Evolutionary conservation across 352 stramenopile species (phyloP).

Genomic region (Globisporangium takayamanum): DNA sequence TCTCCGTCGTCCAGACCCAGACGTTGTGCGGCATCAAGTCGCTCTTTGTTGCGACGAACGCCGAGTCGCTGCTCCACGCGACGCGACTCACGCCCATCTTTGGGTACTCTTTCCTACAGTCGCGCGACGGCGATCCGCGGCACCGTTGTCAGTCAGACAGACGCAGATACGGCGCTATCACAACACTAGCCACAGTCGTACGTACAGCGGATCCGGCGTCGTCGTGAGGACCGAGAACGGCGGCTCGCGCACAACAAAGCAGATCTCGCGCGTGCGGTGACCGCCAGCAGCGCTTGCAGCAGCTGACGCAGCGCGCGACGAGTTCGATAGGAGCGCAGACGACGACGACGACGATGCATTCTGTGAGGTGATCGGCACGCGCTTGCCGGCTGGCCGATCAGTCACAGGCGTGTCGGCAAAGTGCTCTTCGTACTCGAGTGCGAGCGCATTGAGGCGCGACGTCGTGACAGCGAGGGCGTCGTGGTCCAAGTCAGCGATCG

Average conservation of each 20-base stretch:
- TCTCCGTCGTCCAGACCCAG: conserved; percentile 79
- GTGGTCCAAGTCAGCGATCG: conserved; percentile 69
- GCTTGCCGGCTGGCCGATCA: conserved; percentile 54
- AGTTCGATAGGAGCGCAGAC: conserved; percentile 37
- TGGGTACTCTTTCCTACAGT: conserved; percentile 52
- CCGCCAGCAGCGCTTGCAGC: conserved; percentile 48
- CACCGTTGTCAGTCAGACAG: not conserved
- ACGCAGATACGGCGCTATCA: not conserved
- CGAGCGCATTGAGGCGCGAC: conserved; percentile 36
- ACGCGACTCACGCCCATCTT: conserved; percentile 66
- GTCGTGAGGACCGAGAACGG: conserved; percentile 72
- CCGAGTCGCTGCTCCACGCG: conserved; percentile 60
- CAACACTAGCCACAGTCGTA: not conserved
- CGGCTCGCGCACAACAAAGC: conserved; percentile 57
- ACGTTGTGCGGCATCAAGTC: conserved; percentile 82
- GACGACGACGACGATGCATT: conserved; percentile 20
- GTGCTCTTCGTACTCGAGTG: conserved; percentile 65
- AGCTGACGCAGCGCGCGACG: conserved; percentile 47
- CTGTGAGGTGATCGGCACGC: conserved; percentile 27
- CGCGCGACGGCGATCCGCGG: conserved; percentile 1
- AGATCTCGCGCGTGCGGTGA: conserved; percentile 45
- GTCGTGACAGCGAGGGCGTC: conserved; percentile 40
- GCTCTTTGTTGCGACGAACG: conserved; percentile 69
- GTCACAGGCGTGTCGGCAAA: conserved; percentile 42
- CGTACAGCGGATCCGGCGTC: conserved; percentile 58